Evolutionary conservation across 2,329 filamentous ascomycete species (phyloP), one percentile per base, ranked within the genome.

Genomic region (Aspergillus ustus): DNA sequence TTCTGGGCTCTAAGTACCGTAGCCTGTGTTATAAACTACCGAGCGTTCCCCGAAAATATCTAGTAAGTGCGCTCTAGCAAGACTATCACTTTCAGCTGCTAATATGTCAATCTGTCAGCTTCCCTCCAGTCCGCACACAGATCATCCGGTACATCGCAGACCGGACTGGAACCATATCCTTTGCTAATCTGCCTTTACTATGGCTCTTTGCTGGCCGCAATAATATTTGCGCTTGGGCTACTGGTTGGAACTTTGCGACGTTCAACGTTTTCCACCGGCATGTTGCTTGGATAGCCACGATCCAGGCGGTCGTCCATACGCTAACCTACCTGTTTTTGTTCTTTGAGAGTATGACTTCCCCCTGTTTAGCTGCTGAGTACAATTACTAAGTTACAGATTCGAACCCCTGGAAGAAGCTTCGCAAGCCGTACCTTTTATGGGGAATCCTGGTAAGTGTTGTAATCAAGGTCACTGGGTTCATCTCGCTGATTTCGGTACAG

Each of bases 161-260:
- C 63, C 82, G 89, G 9, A 88, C 87, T 0, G 88, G 88, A 0
- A 83, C 88, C 34, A 80, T 91, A 25, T 84, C 86, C 0, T 85
- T 88, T 66, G 85, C 84, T 4, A 89, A 89, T 64, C 81, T 91
- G 7, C 86, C 87, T 0, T 68, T 89, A 2, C 76, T 90, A 0
- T 90, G 87, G 87, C 73, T 91, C 0, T 91, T 91, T 65, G 85
- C 84, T 0, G 85, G 86, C 70, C 80, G 89, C 9, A 91, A 91
- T 63, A 90, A 91, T 55, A 69, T 87, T 0, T 80, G 90, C 17
- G 77, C 90, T 58, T 89, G 86, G 86, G 70, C 87, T 0, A 91
- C 89, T 0, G 88, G 88, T 0, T 91, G 89, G 88, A 86, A 85
- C 11, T 90, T 89, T 70, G 82, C 82, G 1, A 87, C 86, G 0